These are phyloP conservation scores for Blumeria hordei DNA, from an alignment of 2,329 filamentous ascomycete species.

Conservation along the genomic window DNA sequence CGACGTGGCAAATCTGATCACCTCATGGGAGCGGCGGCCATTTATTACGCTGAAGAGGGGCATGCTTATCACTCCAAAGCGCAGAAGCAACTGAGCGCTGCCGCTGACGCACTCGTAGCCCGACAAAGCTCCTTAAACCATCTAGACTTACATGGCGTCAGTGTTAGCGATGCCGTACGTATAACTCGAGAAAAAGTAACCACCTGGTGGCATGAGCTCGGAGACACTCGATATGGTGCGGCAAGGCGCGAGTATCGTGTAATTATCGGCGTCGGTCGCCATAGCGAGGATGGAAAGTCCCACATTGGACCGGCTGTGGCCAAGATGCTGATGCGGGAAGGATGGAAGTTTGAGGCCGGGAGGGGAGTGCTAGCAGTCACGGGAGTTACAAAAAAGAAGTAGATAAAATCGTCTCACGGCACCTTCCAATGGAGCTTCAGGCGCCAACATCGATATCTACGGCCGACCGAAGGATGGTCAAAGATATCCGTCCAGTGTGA, in stretches of 20 bases:
- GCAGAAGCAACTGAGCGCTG: slow-evolving; percentile 32
- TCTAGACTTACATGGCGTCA: slow-evolving; percentile 67
- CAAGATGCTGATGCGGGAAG: slow-evolving; percentile 47
- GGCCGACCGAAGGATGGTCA: too few relatives aligned
- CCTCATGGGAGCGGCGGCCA: slow-evolving; percentile 50
- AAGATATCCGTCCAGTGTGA: too few relatives aligned
- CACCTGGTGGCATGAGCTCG: slow-evolving; percentile 61
- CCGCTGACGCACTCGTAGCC: slow-evolving; percentile 46
- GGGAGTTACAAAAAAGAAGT: neutral
- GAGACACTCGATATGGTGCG: slow-evolving; percentile 12
- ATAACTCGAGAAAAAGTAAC: slow-evolving; percentile 46
- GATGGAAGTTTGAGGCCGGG: slow-evolving; percentile 58
- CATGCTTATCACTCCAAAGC: slow-evolving; percentile 36
- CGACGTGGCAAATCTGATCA: slow-evolving; percentile 42
- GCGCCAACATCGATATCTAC: too few relatives aligned
- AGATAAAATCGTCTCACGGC: neutral
- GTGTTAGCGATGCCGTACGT: slow-evolving; percentile 54
- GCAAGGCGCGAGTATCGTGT: slow-evolving; percentile 37
- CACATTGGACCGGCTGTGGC: slow-evolving; percentile 60
- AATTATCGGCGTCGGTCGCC: slow-evolving; percentile 58
- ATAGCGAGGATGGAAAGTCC: slow-evolving; percentile 54
- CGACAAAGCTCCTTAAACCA: slow-evolving; percentile 33
- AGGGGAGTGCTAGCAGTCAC: slow-evolving; percentile 10
- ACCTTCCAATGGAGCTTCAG: too few relatives aligned
- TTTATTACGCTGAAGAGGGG: slow-evolving; percentile 48